Conservation (phyloP, 2,329 filamentous ascomycete genomes). For the Coleophoma eucalyptorum region DNA sequence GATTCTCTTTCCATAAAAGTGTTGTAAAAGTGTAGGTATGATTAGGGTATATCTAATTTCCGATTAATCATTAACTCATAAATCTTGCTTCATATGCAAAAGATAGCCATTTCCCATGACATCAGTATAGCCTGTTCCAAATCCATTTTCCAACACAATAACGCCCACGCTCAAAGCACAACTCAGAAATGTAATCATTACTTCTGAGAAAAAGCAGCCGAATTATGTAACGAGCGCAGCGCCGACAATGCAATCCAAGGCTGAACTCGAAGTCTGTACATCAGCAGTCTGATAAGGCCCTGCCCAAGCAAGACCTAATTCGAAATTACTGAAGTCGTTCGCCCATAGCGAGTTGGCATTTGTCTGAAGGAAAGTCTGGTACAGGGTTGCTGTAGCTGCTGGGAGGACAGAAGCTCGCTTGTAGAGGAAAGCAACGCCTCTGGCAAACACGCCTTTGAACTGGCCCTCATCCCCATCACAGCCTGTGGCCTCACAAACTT, state of each 20-base stretch:
- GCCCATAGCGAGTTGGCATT: constrained; percentile 67
- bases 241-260: constrained; percentile 64
- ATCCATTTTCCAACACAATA: no score
- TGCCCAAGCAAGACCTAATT: constrained; percentile 61
- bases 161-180: not conserved
- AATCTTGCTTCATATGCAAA: no score
- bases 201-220: not conserved
- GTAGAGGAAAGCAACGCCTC: constrained; percentile 59
- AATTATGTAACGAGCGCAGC: constrained; percentile 31
- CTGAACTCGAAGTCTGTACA: constrained; percentile 60
- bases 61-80: no score
- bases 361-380: constrained; percentile 48
- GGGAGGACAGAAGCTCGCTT: constrained; percentile 17
- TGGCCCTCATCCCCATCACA: constrained; percentile 46
- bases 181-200: not conserved
- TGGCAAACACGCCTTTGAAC: constrained; percentile 70
- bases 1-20: no score
- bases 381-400: constrained; percentile 43
- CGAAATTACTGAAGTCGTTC: constrained; percentile 47
- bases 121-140: no score
- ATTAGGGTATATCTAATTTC: no score
- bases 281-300: constrained; percentile 52
- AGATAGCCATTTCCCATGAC: no score
- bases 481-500: constrained; percentile 47
- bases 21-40: no score